Conservation (phyloP, 1,284 basidiomycete species). For the Cutaneotrichosporon sp. region DNA sequence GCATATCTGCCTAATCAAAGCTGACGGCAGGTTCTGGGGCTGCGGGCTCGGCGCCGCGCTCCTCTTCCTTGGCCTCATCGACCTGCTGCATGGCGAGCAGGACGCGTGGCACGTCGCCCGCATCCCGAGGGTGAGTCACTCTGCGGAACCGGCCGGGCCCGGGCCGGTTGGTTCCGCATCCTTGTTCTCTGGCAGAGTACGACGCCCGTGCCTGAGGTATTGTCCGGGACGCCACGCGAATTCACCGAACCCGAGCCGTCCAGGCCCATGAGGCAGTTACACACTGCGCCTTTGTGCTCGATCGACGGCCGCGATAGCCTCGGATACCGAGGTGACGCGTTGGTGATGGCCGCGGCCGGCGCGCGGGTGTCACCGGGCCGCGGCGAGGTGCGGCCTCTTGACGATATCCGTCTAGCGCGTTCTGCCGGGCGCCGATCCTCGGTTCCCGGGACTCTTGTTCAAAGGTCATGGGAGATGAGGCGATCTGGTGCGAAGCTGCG, state of each 20-base stretch:
- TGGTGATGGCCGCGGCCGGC: neutral
- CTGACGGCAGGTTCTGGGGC: constrained; percentile 35
- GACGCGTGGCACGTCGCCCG: constrained; percentile 21
- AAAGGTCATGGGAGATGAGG: too few species aligned
- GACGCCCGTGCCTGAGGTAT: neutral
- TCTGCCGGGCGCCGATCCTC: too few species aligned
- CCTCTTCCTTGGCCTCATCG: constrained; percentile 46
- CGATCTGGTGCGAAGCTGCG: too few species aligned
- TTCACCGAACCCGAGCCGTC: neutral
- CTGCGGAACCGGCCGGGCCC: neutral
- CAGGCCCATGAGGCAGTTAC: too few species aligned
- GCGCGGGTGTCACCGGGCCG: neutral
- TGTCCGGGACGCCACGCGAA: neutral
- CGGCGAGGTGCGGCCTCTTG: too few species aligned
- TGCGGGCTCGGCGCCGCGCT: constrained; percentile 49
- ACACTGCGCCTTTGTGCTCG: too few species aligned
- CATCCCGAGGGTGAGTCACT: constrained; percentile 38
- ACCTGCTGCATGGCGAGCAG: constrained; percentile 44
- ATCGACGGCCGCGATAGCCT: too few species aligned
- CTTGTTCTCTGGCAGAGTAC: neutral
- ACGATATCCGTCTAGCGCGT: too few species aligned
- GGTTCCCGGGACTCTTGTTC: too few species aligned
- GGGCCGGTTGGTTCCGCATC: neutral
- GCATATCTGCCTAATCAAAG: neutral
- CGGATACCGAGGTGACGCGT: neutral